phyloP scores from a whole-genome alignment of 108 stramenopile species.

The Fragilariopsis cylindrus region DNA sequence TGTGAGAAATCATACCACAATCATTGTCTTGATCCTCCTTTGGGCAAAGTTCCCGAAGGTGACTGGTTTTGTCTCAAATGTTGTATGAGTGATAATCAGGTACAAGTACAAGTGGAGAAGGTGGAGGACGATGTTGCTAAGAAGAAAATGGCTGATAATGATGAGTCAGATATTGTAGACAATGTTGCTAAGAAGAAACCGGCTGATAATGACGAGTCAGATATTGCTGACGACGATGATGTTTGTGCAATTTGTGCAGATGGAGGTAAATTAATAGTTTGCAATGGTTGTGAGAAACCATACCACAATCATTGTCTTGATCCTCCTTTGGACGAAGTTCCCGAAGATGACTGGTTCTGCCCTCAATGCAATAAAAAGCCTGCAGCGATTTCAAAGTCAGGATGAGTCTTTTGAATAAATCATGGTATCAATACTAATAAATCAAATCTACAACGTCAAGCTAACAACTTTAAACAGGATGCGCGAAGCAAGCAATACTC shows the following conservation, averaged over 20 bases:
- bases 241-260: conserved; percentile 57
- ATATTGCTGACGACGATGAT: conserved; percentile 26
- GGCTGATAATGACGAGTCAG: conserved; percentile 14
- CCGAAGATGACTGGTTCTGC: conserved; percentile 84
- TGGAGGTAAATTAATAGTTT: conserved; percentile 61
- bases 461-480: too few relatives aligned
- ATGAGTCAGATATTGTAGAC: too few relatives aligned
- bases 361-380: conserved; percentile 34
- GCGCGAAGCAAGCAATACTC: too few relatives aligned
- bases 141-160: too few relatives aligned
- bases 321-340: conserved; percentile 44
- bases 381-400: too few relatives aligned
- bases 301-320: conserved; percentile 71
- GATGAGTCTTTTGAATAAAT: too few relatives aligned
- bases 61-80: conserved; percentile 84
- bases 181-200: too few relatives aligned
- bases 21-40: conserved; percentile 43
- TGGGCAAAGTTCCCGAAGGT: conserved; percentile 62
- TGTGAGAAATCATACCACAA: conserved; percentile 79
- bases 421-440: too few relatives aligned
- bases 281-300: conserved; percentile 75
- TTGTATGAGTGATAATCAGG: neutral
- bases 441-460: too few relatives aligned
- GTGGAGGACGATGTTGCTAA: too few relatives aligned
- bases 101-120: too few relatives aligned